These are phyloP conservation scores for Kluyveromyces wickerhamii DNA, from an alignment of 805 yeast species.

Conservation along the genomic window DNA sequence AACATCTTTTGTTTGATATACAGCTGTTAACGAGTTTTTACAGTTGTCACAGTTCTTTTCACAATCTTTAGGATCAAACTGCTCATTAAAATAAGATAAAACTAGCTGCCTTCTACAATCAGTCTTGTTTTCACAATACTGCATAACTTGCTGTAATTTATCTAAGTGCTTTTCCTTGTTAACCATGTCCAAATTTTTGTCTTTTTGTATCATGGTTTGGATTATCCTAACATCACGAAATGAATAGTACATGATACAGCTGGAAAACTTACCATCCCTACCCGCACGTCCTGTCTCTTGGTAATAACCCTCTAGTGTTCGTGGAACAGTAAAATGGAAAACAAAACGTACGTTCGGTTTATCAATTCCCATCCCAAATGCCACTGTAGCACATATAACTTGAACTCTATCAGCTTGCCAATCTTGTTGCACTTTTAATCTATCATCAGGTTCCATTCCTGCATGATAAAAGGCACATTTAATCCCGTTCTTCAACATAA, in stretches of 20 bases:
- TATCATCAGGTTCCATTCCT: conserved; percentile 77
- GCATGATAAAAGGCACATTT: conserved; percentile 80
- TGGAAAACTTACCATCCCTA: conserved; percentile 79
- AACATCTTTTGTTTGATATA: conserved; percentile 53
- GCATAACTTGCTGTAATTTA: conserved; percentile 74
- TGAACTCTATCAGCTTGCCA: conserved; percentile 75
- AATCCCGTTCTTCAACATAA: conserved; percentile 53
- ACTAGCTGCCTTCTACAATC: conserved; percentile 90
- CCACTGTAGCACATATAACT: conserved; percentile 93
- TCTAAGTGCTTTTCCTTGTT: conserved; percentile 71
- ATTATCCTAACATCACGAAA: conserved; percentile 73
- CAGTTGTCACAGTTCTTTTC: conserved; percentile 82
- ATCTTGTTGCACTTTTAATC: conserved; percentile 58
- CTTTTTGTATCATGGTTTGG: conserved; percentile 70
- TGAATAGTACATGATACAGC: conserved; percentile 75
- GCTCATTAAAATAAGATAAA: conserved; percentile 82
- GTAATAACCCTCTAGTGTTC: conserved; percentile 91
- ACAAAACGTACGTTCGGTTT: conserved; percentile 93
- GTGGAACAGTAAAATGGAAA: conserved; percentile 77
- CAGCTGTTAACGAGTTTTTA: conserved; percentile 34
- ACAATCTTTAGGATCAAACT: conserved; percentile 60
- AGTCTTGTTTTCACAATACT: conserved; percentile 82
- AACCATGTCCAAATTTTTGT: conserved; percentile 51
- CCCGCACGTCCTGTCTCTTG: conserved; percentile 99
- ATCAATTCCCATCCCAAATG: conserved; percentile 99